These are phyloP conservation scores for Macadamia integrifolia DNA, from an alignment of 164 flowering plant genomes.

Conservation along the genomic window DNA sequence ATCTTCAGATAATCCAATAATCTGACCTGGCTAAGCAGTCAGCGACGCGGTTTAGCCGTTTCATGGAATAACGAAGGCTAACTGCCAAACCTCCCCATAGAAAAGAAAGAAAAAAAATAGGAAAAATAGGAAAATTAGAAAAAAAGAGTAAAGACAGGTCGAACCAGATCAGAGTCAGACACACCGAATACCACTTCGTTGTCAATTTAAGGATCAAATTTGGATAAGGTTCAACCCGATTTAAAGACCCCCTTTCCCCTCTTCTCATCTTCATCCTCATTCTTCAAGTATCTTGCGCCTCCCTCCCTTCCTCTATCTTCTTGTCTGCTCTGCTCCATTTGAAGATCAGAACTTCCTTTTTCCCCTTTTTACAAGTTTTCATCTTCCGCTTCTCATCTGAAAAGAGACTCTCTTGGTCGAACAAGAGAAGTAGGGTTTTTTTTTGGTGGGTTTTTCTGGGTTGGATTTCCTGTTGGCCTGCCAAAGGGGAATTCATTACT, in stretches of 20 bases:
- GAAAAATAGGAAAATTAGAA: no score
- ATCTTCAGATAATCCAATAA: no score
- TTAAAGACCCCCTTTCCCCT: no score
- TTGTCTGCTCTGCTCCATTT: slow-evolving; percentile 1
- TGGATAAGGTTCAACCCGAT: not conserved
- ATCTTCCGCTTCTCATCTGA: slow-evolving; percentile 2
- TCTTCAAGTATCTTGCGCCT: slow-evolving; percentile 5
- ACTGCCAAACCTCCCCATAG: not conserved
- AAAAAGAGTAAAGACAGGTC: not conserved
- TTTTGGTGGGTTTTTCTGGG: not conserved
- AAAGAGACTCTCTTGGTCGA: slow-evolving; percentile 3
- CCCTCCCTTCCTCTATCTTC: not conserved
- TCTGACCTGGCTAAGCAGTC: no score
- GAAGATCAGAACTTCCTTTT: not conserved
- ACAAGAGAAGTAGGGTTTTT: slow-evolving; percentile 14
- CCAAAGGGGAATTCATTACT: not conserved
- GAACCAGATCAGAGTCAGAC: not conserved
- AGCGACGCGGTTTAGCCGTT: slow-evolving; percentile 11
- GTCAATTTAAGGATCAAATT: not conserved
- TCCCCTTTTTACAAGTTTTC: not conserved
- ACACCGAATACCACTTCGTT: not conserved
- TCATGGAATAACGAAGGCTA: not conserved
- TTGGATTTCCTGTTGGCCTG: slow-evolving; percentile 1
- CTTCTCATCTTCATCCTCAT: no score
- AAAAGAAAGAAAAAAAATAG: not conserved